These are phyloP conservation scores for Fusarium miscanthi DNA, from an alignment of 2,329 filamentous ascomycete genomes.

Conservation along the genomic window DNA sequence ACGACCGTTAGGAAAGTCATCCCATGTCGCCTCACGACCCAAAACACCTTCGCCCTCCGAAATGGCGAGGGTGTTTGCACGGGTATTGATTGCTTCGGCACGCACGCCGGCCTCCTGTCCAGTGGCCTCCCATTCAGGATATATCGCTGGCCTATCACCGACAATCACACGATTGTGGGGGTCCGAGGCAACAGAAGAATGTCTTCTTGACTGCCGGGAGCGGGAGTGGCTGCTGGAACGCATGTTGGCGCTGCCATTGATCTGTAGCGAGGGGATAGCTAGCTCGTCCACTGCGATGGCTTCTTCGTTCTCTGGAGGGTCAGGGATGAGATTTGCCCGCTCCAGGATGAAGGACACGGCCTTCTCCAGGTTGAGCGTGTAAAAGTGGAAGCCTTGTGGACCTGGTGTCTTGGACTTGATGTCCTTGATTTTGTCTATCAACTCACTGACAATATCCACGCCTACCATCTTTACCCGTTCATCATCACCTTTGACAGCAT, in stretches of 20 bases:
- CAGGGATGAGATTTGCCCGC: slow-evolving; percentile 83
- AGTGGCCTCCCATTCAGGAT: slow-evolving; percentile 76
- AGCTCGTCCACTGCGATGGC: slow-evolving; percentile 60
- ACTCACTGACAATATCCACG: slow-evolving; percentile 84
- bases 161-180: slow-evolving; percentile 91
- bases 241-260: slow-evolving; percentile 61
- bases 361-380: slow-evolving; percentile 96
- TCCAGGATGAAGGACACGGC: slow-evolving; percentile 94
- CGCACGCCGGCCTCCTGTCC: slow-evolving; percentile 83
- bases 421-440: slow-evolving; percentile 81
- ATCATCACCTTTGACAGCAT: slow-evolving; percentile 80
- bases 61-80: slow-evolving; percentile 89
- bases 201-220: slow-evolving; percentile 63
- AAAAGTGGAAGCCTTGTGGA: slow-evolving; percentile 92
- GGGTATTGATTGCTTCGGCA: slow-evolving; percentile 76
- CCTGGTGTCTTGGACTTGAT: slow-evolving; percentile 67
- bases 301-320: slow-evolving; percentile 63
- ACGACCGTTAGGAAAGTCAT: slow-evolving; percentile 95
- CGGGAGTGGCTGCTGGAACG: slow-evolving; percentile 50
- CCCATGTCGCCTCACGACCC: slow-evolving; percentile 96
- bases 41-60: slow-evolving; percentile 92
- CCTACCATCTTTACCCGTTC: slow-evolving; percentile 83
- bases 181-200: slow-evolving; percentile 84
- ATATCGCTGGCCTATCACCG: slow-evolving; percentile 68
- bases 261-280: slow-evolving; percentile 48